Evolutionary conservation across 768 basidiomycete species (phyloP), one percentile per base, ranked within the genome.

Genomic region (Sarcodon sp.): DNA sequence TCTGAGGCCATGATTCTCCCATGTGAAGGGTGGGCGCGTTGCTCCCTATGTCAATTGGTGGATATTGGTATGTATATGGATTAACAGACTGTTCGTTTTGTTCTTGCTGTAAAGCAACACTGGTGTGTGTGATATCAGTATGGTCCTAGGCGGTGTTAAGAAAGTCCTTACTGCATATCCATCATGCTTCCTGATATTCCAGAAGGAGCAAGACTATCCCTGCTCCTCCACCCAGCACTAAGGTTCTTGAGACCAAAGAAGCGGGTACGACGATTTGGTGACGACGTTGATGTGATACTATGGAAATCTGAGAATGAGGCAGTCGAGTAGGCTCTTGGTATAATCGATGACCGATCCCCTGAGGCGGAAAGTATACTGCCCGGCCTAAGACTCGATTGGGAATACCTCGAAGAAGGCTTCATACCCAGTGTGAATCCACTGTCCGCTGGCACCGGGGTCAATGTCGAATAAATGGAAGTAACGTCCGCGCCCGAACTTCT

Each of bases 131-230:
- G 47, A 32, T 51, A 51, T 49, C n/a, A 48, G 46, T n/a, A 53
- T 45, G 41, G 45, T 36, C 27, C 21, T 39, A 33, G 16, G 35
- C 46, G 11, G 18, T 27, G 45, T 48, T 45, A 39, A 13, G 7
- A 44, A 8, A 41, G n/a, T 18, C 80, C 86, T 53, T 66, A 90
- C 87, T 91, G 88, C 88, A 91, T 90, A 61, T 90, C 85, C 54
- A 90, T 66, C 86, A 91, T 88, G 57, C 88, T 91, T 47, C 88
- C 88, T 3, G 83, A 83, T 59, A 83, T 73, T 7, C 83, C 85
- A 31, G 87, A 86, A n/a, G 76, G 73, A 1, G 86, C 83, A 35
- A 91, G 66, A 60, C 87, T 89, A 50, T 87, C 84, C 56, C 83
- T 83, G 59, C 86, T 89, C 54, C 76, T 70, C 79, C 81, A 87